Evolutionary conservation across 164 flowering plant species (phyloP), one percentile per base, ranked within the genome.

Genomic region (Pachysandra terminalis): DNA sequence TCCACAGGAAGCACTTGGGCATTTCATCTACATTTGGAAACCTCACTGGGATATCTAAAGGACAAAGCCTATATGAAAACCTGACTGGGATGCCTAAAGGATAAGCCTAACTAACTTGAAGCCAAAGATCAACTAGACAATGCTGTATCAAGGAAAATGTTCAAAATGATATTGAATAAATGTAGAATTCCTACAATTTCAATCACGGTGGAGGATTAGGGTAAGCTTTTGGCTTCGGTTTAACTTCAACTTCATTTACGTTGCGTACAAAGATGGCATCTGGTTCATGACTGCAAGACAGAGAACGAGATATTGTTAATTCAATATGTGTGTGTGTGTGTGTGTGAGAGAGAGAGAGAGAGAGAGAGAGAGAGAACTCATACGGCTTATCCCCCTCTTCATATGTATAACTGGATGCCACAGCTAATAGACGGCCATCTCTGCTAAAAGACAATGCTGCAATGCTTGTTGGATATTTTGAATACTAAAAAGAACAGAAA

Each of bases 371-470:
- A 55, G 19, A 65, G 48, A 37, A 24, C 55, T 45, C 87, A 71
- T 88, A 96, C 97, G 79, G 83, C 74, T 86, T 88, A 5, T 93
- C 91, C 70, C 96, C 98, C 80, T 91, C 96, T 80, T 94, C 97
- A 55, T 32, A 89, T 24, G 98, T 91, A 69, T 91, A 94, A 73
- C 98, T 94, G 32, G 98, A 94, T 64, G 96, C 97, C 54, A 94
- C 91, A 67, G 96, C 96, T 80, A 91, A 74, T 25, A 91, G 80
- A 25, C 87, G 88, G 21, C 98, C 97, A 77, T 94, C 96, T 84
- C 85, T 82, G 84, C 98, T 91, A 69, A 91, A 91, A 27, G 99
- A 93, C 56, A 93, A 78, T 9, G 97, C 99, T 53, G 98, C 90
- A 63, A 96, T 77, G 80, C 97, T 93, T 56, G 87, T 72, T 14